Evolutionary conservation across 306 rosid genomes (phyloP), one percentile per base, ranked within the genome.

Genomic region (Prunus armeniaca): DNA sequence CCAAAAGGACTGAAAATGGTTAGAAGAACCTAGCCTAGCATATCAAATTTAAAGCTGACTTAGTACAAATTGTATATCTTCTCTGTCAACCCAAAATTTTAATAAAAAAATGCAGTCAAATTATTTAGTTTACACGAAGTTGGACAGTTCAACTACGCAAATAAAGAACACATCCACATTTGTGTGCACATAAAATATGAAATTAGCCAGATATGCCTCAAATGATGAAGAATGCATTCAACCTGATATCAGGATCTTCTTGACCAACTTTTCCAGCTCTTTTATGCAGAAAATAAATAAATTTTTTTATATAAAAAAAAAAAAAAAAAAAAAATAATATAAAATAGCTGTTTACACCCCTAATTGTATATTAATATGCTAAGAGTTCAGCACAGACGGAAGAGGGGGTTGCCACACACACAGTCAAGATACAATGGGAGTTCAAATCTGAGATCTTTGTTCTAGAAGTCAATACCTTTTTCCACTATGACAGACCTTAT

Each of bases 311-410:
- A 3, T 9, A 60, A 6, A n/a, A n/a, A n/a, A n/a, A n/a, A n/a
- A n/a, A n/a, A n/a, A n/a, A n/a, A n/a, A n/a, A n/a, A n/a, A n/a
- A n/a, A n/a, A n/a, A 3, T 9, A 60, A 6, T 52, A 32, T 80
- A 65, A 50, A 34, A 28, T 27, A 65, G 27, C 56, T 54, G 65
- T 69, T 81, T 69, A 25, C 62, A 70, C 57, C 11, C 18, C 15
- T 63, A 14, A 0, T 47, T 77, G 63, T 54, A 65, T 81, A 63
- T 61, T 43, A 30, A 3, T 62, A 70, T 13, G 70, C 82, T 56
- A 81, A 72, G 72, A 78, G 80, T 85, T 84, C 34, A 80, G 73
- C 84, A 72, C 41, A 81, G 74, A 67, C 80, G 73, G 27, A 25
- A 28, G 20, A 75, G 77, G 75, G 72, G 34, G 79, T 78, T 46